Percentiles rank a stretch among this genome's conserved stretches.
Evolutionary conservation across 768 basidiomycete genomes (phyloP).

Genomic region (Termitomyces heimii): DNA sequence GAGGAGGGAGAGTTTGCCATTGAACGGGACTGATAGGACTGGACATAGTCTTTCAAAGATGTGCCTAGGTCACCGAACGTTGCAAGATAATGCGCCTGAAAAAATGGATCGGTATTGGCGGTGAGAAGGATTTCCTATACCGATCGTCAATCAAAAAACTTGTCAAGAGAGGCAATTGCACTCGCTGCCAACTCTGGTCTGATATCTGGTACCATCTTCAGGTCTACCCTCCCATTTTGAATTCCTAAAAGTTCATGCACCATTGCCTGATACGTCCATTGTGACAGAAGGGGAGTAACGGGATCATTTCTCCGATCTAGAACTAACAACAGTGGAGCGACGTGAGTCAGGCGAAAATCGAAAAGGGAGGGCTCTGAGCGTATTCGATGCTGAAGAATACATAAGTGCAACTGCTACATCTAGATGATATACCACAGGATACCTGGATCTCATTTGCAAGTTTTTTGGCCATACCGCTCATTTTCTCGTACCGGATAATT

Average conservation of each 20-base stretch:
- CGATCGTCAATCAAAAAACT: conserved; percentile 2
- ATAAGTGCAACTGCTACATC: background rate
- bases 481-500: conserved; percentile 87
- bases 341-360: conserved; percentile 87
- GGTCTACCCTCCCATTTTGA: conserved; percentile 87
- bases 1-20: conserved; percentile 66
- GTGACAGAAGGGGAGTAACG: conserved; percentile 90
- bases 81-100: conserved; percentile 81
- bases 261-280: conserved; percentile 99
- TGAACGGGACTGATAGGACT: conserved; percentile 86
- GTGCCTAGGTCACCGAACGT: conserved; percentile 97
- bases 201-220: conserved; percentile 80
- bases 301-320: conserved; percentile 96
- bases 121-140: conserved; percentile 89
- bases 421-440: conserved; percentile 10
- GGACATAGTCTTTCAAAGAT: conserved; percentile 87
- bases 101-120: conserved; percentile 89
- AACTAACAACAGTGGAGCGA: conserved; percentile 84
- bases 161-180: conserved; percentile 3
- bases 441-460: conserved; percentile 85
- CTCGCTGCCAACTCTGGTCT: conserved; percentile 78
- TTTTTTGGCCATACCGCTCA: conserved; percentile 89
- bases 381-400: conserved; percentile 57
- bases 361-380: conserved; percentile 80
- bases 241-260: conserved; percentile 95